Base-by-base conservation (phyloP, 2,329 filamentous ascomycete genomes). In the Achaetomium macrosporum region DNA sequence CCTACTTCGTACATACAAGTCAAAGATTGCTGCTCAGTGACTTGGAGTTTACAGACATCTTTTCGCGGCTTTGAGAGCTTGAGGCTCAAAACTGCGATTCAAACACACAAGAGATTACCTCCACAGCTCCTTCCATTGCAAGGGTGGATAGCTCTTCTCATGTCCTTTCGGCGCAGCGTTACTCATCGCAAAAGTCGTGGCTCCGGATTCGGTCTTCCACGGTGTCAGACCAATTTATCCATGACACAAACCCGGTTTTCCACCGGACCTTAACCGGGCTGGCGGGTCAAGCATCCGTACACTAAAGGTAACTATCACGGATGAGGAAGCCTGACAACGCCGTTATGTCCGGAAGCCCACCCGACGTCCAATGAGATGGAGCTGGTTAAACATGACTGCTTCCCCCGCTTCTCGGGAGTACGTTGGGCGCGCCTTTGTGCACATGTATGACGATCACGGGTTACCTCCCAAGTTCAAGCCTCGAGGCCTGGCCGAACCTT, bases 351-450 rank as follows among this genome's bases (percentile, higher is more conserved):
- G 49, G 44, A 25, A 16, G n/a, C 19, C 16, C 20, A 33, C 15
- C 50, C 50, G 50, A 50, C 17, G 8, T 45, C 57, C 59, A 59
- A 60, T 60, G 53, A 42, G 55, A 54, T 57, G 41, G 25, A 17
- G 20, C 39, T 60, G 56, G 59, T 61, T 61, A 59, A 61, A 58
- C 40, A 20, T 37, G 2, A 50, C 9, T 35, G 45, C 48, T 35
- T 57, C 53, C 59, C 57, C 59, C 58, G 59, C 59, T 56, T 47
- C 47, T 25, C 42, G 48, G 48, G 45, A 16, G 41, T 35, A 42
- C n/a, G n/a, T 33, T 31, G 39, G 42, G 39, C 7, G 29, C 16
- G 16, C 35, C 7, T 30, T 20, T 13, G 17, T 43, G 33, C 36
- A 40, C 20, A 42, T 39, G 44, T 47, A 6, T 15, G 47, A 30